Evolutionary conservation across 768 basidiomycete species (phyloP).

Genomic region (Hirschioporus abietinus): DNA sequence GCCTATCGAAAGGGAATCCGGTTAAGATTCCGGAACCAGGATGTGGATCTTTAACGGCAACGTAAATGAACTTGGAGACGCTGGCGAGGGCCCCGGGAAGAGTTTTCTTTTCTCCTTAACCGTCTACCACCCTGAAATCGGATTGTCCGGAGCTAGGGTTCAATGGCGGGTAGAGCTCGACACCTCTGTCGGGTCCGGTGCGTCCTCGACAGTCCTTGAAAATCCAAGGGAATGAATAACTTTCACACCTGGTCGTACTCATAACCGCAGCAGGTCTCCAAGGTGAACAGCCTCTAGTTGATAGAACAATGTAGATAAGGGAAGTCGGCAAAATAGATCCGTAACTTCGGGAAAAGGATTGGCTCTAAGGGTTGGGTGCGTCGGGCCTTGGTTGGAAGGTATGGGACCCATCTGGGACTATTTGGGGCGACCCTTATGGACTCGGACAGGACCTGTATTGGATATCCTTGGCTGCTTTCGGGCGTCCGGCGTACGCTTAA

Average conservation of each 20-base stretch:
- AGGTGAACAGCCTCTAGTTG: conserved; percentile 79
- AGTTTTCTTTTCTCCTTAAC: too few relatives aligned
- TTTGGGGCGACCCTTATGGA: conserved; percentile 54
- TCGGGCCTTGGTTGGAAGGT: conserved; percentile 73
- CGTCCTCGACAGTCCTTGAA: too few relatives aligned
- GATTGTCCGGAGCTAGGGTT: too few relatives aligned
- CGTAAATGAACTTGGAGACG: conserved; percentile 40
- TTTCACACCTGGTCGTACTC: conserved; percentile 73
- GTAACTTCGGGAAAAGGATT: too few relatives aligned
- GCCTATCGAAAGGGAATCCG: conserved; percentile 75
- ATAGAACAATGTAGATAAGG: conserved; percentile 77
- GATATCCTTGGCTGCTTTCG: conserved; percentile 50
- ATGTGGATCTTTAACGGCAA: conserved; percentile 66
- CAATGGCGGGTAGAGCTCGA: too few relatives aligned
- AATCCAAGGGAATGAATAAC: too few relatives aligned
- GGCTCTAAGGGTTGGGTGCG: conserved; percentile 76
- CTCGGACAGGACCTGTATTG: conserved; percentile 34
- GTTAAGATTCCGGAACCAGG: conserved; percentile 76
- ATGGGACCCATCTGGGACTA: conserved; percentile 64
- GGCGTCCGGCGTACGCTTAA: too few relatives aligned
- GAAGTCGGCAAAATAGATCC: too few relatives aligned
- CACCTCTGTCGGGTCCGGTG: too few relatives aligned
- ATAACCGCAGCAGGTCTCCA: conserved; percentile 79
- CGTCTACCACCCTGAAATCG: too few relatives aligned
- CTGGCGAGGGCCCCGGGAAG: too few relatives aligned